phyloP scores from a whole-genome alignment of 1,284 basidiomycete species.

The Dichomitus squalens region DNA sequence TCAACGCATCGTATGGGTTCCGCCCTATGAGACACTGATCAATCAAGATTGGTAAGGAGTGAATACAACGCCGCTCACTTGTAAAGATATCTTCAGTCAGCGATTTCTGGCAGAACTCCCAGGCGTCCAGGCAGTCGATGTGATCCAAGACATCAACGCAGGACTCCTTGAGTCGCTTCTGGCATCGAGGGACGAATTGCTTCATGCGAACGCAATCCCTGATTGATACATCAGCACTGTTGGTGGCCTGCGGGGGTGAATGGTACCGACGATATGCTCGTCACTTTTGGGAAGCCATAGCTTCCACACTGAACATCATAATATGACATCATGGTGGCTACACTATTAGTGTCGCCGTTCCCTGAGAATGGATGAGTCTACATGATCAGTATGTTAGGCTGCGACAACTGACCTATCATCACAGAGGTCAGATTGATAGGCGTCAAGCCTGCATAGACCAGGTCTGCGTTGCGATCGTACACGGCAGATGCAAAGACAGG shows the following conservation, averaged over 20 bases:
- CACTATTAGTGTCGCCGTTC: constrained; percentile 40
- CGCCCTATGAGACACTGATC: background rate
- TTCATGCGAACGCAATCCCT: constrained; percentile 40
- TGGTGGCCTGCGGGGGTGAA: background rate
- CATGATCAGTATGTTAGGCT: too few species aligned
- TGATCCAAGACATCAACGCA: constrained; percentile 36
- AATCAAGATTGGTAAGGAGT: background rate
- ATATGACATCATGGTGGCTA: constrained; percentile 31
- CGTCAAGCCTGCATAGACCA: constrained; percentile 60
- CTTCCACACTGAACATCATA: constrained; percentile 38
- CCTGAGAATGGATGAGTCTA: constrained; percentile 37
- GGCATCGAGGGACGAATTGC: constrained; percentile 41
- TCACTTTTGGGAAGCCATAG: constrained; percentile 29
- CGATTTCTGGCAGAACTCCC: constrained; percentile 36
- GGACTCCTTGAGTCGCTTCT: constrained; percentile 29
- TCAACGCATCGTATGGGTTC: constrained; percentile 16
- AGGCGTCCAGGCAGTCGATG: constrained; percentile 42
- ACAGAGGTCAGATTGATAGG: constrained; percentile 81
- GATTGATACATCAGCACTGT: background rate
- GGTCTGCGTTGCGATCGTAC: constrained; percentile 73
- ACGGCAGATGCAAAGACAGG: constrained; percentile 83
- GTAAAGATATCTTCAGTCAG: constrained; percentile 7
- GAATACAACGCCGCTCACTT: constrained; percentile 3
- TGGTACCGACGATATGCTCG: constrained; percentile 12
- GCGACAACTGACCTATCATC: constrained; percentile 68